Conservation (phyloP, 176 grass and related monocot genomes). For the Tillandsia leiboldiana region DNA sequence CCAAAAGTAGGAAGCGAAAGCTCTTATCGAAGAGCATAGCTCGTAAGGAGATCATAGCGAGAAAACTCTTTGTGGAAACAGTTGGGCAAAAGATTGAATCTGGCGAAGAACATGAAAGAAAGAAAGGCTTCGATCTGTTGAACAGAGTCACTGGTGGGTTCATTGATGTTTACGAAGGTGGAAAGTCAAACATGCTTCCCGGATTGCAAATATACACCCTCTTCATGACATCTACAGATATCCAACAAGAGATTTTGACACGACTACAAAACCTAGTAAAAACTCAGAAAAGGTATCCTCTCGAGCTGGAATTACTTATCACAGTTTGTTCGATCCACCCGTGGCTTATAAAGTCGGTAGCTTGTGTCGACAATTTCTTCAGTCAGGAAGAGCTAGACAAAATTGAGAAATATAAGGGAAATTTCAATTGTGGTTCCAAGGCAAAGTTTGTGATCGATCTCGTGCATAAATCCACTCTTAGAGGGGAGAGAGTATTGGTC, state of each 20-base stretch:
- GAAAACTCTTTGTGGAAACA: conserved; percentile 66
- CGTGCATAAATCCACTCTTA: conserved; percentile 51
- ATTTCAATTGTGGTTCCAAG: conserved; percentile 44
- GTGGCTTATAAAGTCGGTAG: conserved; percentile 52
- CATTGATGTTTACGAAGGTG: conserved; percentile 60
- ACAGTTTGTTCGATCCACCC: conserved; percentile 75
- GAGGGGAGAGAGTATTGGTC: conserved; percentile 70
- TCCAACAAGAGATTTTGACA: conserved; percentile 49
- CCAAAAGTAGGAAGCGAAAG: conserved; percentile 25
- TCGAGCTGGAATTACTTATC: conserved; percentile 67
- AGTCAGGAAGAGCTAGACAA: conserved; percentile 34
- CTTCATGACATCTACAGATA: conserved; percentile 47
- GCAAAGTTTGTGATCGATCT: conserved; percentile 77
- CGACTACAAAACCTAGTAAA: conserved; percentile 30
- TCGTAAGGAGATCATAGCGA: conserved; percentile 44
- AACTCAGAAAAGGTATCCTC: conserved; percentile 21
- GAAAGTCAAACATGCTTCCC: conserved; percentile 49
- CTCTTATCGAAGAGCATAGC: conserved; percentile 15
- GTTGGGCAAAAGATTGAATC: conserved; percentile 76
- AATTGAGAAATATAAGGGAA: conserved; percentile 27
- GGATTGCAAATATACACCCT: conserved; percentile 66
- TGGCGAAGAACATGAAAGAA: conserved; percentile 27
- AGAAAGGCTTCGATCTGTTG: conserved; percentile 49
- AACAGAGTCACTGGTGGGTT: conserved; percentile 57
- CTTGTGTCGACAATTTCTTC: conserved; percentile 37